Base-by-base conservation (phyloP, 2,329 filamentous ascomycete species). In the Xylaria sp. region DNA sequence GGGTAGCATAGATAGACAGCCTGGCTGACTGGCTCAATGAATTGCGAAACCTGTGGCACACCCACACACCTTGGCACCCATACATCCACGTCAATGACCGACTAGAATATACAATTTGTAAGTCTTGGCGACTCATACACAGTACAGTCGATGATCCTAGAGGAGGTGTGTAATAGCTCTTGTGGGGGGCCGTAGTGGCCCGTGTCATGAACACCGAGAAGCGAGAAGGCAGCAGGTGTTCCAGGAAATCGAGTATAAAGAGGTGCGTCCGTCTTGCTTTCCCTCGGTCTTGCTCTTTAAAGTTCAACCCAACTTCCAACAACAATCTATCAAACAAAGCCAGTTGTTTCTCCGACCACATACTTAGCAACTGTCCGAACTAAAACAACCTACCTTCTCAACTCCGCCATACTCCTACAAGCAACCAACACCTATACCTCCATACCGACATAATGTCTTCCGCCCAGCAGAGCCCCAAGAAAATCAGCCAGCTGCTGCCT, bases 361-460 rank as follows among this genome's bases (percentile, higher is more conserved):
- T 41, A 36, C 32, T 55, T 55, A 34, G n/a, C n/a, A n/a, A n/a
- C 10, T 36, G 15, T 15, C 48, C 15, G 18, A 9, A 15, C 18
- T n/a, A 12, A 39, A n/a, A n/a, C n/a, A n/a, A n/a, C n/a, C 2
- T 23, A 57, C 41, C 18, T 25, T 55, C 15, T n/a, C 25, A 39
- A 60, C 66, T 52, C 13, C 10, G 36, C n/a, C 50, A 10, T 63
- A 28, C 56, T 63, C 70, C 52, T 66, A 67, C 63, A 66, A 59
- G 68, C 48, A 43, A 30, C 7, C 48, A 52, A n/a, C 20, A 56
- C 43, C 52, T 23, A 50, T 46, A 46, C 39, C 46, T 61, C 45
- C 61, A 66, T n/a, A 34, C 63, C 72, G 52, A 60, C 72, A 76
- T 68, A 59, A 78, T 77, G 75, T 74, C 75, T 73, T 56, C 65